Base-by-base conservation (phyloP, 306 rosid genomes). In the Ormosia semicastrata region DNA sequence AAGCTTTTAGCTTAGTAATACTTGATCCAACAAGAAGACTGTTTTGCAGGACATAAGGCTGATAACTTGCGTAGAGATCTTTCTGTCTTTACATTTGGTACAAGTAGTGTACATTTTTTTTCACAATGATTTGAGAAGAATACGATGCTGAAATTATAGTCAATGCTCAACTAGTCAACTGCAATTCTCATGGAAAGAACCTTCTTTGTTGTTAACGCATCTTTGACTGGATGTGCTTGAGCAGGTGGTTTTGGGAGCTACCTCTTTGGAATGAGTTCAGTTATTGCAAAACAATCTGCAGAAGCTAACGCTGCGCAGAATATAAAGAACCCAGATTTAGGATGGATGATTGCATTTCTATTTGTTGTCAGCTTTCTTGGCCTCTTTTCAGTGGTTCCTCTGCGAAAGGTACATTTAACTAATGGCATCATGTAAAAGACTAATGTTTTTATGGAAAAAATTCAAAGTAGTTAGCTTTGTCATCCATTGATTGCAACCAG, bases 361-460 rank as follows among this genome's bases (percentile, higher is more conserved):
- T 85, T 83, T 68, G 84, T 88, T 73, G 87, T 85, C 50, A 85
- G 91, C 84, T 88, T 88, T 80, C 84, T 88, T 69, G 91, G 91
- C 14, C 87, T 88, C 39, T 85, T 88, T 71, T 83, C 91, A 0
- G 89, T 88, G 71, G 80, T 88, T 64, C 91, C 91, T 37, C 87
- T 85, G 44, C 80, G 91, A 37, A 88, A 88, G 91, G 91, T 88
- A 80, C 43, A 43, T 11, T 15, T 30, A 72, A 13, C 9, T 39
- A 9, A 39, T 36, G 52, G 10, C 66, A 47, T 49, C 81, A 53
- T 43, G 30, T 40, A 37, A 17, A 17, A 14, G 50, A 69, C 53
- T 53, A n/a, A 15, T n/a, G n/a, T 29, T 30, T 70, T 53, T 66
- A 34, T 66, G 44, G 7, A 64, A 47, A 36, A 62, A 57, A 33